Conservation (phyloP, 2,329 filamentous ascomycete genomes). For the Cladophialophora chaetospira region DNA sequence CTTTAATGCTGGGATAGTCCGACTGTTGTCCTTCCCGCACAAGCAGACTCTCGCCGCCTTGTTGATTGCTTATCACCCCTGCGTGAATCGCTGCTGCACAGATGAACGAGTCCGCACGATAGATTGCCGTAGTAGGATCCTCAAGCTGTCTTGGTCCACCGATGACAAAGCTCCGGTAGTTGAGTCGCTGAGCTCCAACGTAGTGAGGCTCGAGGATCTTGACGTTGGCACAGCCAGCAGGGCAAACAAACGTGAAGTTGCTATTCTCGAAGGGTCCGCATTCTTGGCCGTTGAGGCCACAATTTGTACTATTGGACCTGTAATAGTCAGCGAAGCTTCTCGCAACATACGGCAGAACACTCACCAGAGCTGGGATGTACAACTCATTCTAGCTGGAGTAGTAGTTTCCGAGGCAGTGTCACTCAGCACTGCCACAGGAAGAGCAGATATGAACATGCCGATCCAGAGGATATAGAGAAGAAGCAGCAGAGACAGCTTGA, state of each 20-base stretch:
- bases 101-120: slow-evolving; percentile 63
- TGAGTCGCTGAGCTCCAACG: slow-evolving; percentile 57
- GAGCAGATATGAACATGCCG: background rate
- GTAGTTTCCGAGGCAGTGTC: background rate
- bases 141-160: slow-evolving; percentile 51
- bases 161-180: slow-evolving; percentile 57
- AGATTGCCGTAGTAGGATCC: slow-evolving; percentile 47
- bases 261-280: slow-evolving; percentile 60
- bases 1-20: slow-evolving; percentile 48
- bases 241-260: slow-evolving; percentile 59
- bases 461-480: background rate
- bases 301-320: slow-evolving; percentile 35
- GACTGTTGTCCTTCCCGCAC: slow-evolving; percentile 54
- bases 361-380: slow-evolving; percentile 4
- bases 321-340: background rate
- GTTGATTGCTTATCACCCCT: slow-evolving; percentile 56
- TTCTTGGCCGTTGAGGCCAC: slow-evolving; percentile 58
- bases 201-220: slow-evolving; percentile 58
- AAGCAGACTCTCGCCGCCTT: slow-evolving; percentile 60
- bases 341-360: background rate
- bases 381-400: background rate
- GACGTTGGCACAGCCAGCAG: slow-evolving; percentile 57
- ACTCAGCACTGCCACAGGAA: background rate
- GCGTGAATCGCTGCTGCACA: slow-evolving; percentile 63
- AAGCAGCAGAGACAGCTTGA: background rate